Conservation (phyloP, 2,329 filamentous ascomycete genomes). For the Stagonosporopsis rhizophila region DNA sequence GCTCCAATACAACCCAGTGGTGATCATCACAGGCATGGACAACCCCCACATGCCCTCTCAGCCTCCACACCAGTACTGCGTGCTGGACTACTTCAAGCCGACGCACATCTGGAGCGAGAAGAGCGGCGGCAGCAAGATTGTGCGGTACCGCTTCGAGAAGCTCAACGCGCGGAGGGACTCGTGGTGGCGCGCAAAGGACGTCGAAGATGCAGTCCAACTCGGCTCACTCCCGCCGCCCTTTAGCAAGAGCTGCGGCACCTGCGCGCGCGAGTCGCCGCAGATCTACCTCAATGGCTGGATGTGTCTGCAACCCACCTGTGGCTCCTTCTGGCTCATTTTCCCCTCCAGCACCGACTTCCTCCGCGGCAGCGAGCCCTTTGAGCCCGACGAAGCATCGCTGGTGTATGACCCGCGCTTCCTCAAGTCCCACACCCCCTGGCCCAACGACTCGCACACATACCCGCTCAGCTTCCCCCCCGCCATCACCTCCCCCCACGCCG, state of each 20-base stretch:
- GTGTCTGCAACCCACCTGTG: slow-evolving; percentile 63
- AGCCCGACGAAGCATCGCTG: slow-evolving; percentile 48
- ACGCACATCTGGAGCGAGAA: slow-evolving; percentile 74
- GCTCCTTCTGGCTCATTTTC: slow-evolving; percentile 61
- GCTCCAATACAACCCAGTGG: slow-evolving; percentile 58
- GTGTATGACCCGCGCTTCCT: slow-evolving; percentile 67
- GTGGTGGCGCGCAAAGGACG: slow-evolving; percentile 64
- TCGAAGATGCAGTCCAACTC: slow-evolving; percentile 35
- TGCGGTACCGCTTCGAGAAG: slow-evolving; percentile 72
- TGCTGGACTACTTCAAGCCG: slow-evolving; percentile 73
- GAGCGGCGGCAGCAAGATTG: slow-evolving; percentile 54
- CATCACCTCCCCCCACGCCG: slow-evolving; percentile 43
- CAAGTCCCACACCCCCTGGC: slow-evolving; percentile 58
- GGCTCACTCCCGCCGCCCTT: slow-evolving; percentile 37
- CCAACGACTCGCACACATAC: slow-evolving; percentile 48
- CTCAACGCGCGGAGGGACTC: slow-evolving; percentile 59
- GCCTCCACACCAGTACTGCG: slow-evolving; percentile 66
- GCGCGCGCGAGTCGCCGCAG: slow-evolving; percentile 43
- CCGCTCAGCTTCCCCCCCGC: slow-evolving; percentile 38
- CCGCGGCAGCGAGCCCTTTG: slow-evolving; percentile 26
- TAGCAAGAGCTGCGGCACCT: slow-evolving; percentile 50
- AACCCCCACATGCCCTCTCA: slow-evolving; percentile 58
- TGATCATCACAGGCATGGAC: slow-evolving; percentile 58
- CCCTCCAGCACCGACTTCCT: neutral
- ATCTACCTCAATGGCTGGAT: slow-evolving; percentile 62